Conservation (phyloP, 2,329 filamentous ascomycete genomes). For the Atkinsonella texensis region DNA sequence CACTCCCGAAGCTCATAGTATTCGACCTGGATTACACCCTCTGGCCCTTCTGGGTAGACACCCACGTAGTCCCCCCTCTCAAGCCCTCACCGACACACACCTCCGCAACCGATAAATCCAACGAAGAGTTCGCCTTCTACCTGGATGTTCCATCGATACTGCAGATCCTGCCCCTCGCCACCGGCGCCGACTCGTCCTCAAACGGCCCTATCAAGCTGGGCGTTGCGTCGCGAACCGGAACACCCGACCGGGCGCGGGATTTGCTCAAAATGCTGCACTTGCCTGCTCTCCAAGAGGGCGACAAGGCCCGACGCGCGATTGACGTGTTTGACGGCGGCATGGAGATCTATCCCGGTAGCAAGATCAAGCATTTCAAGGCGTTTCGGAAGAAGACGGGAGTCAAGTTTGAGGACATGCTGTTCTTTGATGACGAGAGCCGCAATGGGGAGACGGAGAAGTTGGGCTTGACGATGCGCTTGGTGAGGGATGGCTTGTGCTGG, state of each 20-base stretch:
- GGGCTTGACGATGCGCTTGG: constrained; percentile 74
- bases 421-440: constrained; percentile 85
- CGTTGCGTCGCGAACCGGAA: constrained; percentile 68
- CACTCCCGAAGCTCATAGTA: constrained; percentile 71
- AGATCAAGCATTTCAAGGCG: constrained; percentile 72
- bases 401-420: constrained; percentile 73
- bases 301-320: constrained; percentile 33
- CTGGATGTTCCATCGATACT: constrained; percentile 56
- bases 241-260: constrained; percentile 68
- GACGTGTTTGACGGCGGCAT: constrained; percentile 48
- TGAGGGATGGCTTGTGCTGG: constrained; percentile 66
- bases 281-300: constrained; percentile 19
- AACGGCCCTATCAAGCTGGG: constrained; percentile 39
- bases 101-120: constrained; percentile 39
- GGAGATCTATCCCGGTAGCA: constrained; percentile 65
- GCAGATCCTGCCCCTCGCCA: constrained; percentile 32
- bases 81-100: constrained; percentile 32
- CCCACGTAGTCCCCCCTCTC: constrained; percentile 69
- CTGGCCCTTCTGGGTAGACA: constrained; percentile 99
- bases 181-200: constrained; percentile 13
- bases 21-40: constrained; percentile 97
- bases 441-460: constrained; percentile 72
- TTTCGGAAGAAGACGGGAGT: constrained; percentile 61
- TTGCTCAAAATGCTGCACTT: constrained; percentile 65
- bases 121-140: constrained; percentile 62